A percentile compares a stretch with the other conserved stretches of the same genome.
Evolutionary conservation across 306 rosid species (phyloP).

Genomic region (Lathyrus tuberosus): DNA sequence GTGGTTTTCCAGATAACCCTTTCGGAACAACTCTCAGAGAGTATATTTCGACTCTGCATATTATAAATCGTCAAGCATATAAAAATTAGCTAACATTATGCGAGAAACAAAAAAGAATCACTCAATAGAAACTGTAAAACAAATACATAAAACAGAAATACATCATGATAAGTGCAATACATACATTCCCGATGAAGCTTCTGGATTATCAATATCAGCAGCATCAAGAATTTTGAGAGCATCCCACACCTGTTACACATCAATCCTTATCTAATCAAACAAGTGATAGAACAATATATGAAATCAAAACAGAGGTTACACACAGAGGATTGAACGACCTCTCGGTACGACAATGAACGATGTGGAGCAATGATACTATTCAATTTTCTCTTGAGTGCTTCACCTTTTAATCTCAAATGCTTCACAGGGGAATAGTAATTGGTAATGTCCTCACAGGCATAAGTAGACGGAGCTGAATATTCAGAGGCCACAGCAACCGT

Average conservation of each 20-base stretch:
- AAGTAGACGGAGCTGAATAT: slow-evolving; percentile 47
- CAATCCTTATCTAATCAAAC: not conserved
- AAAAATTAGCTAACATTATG: slow-evolving; percentile 16
- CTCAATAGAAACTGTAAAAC: not conserved
- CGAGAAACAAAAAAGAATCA: slow-evolving; percentile 19
- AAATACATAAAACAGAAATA: not conserved
- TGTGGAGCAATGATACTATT: slow-evolving; percentile 57
- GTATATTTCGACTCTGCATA: slow-evolving; percentile 69
- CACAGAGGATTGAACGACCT: slow-evolving; percentile 38
- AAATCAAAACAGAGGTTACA: slow-evolving; percentile 18
- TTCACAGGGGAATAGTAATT: slow-evolving; percentile 50
- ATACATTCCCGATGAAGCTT: slow-evolving; percentile 58
- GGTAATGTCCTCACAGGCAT: slow-evolving; percentile 58
- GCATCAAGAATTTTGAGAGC: slow-evolving; percentile 82
- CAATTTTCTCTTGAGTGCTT: slow-evolving; percentile 55
- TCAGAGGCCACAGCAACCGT: slow-evolving; percentile 50
- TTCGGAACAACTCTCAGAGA: slow-evolving; percentile 68
- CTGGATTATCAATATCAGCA: slow-evolving; percentile 65
- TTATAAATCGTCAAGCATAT: slow-evolving; percentile 2
- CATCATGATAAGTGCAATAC: slow-evolving; percentile 4
- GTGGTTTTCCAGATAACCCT: slow-evolving; percentile 62
- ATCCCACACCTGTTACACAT: slow-evolving; percentile 61
- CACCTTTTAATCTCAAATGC: slow-evolving; percentile 49
- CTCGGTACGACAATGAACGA: slow-evolving; percentile 60
- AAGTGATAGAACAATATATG: not conserved